Percentiles rank a stretch among this genome's conserved stretches.
These are phyloP conservation scores for Parathielavia appendiculata DNA, from an alignment of 495 filamentous ascomycete genomes.

Conservation along the genomic window DNA sequence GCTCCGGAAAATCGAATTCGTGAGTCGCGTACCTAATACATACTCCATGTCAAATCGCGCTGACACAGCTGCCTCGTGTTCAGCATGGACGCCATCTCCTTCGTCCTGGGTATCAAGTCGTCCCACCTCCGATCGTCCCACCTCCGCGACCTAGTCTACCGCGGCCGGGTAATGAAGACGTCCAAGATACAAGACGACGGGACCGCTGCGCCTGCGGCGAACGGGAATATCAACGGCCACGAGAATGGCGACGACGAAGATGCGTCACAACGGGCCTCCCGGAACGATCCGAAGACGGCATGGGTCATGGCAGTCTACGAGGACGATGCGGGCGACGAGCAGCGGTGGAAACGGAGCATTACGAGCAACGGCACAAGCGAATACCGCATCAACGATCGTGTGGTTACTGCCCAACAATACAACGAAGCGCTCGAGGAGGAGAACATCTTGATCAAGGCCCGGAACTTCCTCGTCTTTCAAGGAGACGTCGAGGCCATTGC, in stretches of 20 bases:
- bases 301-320: conserved; percentile 99
- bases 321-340: conserved; percentile 92
- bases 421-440: conserved; percentile 89
- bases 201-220: conserved; percentile 53
- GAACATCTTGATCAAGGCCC: conserved; percentile 95
- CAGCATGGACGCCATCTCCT: conserved; percentile 99
- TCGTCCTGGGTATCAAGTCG: conserved; percentile 97
- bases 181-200: conserved; percentile 87
- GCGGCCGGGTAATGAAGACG: conserved; percentile 85
- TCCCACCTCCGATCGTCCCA: conserved; percentile 94
- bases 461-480: conserved; percentile 97
- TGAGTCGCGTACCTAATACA: conserved; percentile 42
- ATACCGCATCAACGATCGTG: conserved; percentile 90
- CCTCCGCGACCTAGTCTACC: conserved; percentile 91
- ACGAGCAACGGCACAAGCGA: conserved; percentile 85
- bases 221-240: conserved; percentile 52
- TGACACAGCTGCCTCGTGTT: conserved; percentile 9
- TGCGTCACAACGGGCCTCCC: conserved; percentile 48
- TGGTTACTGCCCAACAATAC: conserved; percentile 86
- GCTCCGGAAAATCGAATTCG: conserved; percentile 99
- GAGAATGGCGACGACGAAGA: conserved; percentile 54
- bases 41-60: neutral
- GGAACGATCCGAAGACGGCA: conserved; percentile 79
- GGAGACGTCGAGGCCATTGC: conserved; percentile 98
- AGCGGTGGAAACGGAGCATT: conserved; percentile 92